Base-by-base conservation (phyloP, 2,329 filamentous ascomycete genomes). In the Pezicula carpinea region DNA sequence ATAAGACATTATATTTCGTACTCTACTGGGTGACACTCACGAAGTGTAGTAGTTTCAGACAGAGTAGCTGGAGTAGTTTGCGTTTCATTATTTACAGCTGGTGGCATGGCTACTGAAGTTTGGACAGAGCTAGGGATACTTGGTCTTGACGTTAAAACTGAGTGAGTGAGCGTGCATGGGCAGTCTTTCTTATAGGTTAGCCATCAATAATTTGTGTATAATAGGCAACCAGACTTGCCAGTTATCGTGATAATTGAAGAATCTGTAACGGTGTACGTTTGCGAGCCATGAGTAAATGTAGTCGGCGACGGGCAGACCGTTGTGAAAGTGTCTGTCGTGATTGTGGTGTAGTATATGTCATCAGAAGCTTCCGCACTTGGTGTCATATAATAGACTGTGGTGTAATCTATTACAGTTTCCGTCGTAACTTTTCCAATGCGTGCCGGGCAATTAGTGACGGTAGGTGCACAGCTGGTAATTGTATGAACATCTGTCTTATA, bases 231-330 rank as follows among this genome's bases (percentile, higher is more conserved):
- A 4, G 18, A 11, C 23, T 19, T 44, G 34, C 41, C 41, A 14
- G 29, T 44, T 18, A 44, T 44, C n/a, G 29, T 44, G n/a, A 44
- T 15, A 8, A 29, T 44, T 14, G 41, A 34, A 11, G 41, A 19
- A 7, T 45, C 31, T 17, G 43, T 45, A 18, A 45, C 43, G 6
- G 43, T 45, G 19, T 39, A 38, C 39, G 34, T 45, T 33, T 45
- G 33, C 15, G 17, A 26, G 10, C 34, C 43, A 29, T 38, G 26
- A 22, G 32, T 39, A 22, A 39, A 38, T 21, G 10, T 31, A 11
- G 43, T 45, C 22, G 32, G 19, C 15, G 18, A 14, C 1, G 32
- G 34, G 34, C 43, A 39, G 17, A 43, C 13, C 7, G 5, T 40
- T 5, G 14, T 22, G 6, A 40, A 22, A 14, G 7, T 35, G n/a